These are phyloP conservation scores for Ceratobasidium sp. DNA, from an alignment of 1,284 basidiomycete genomes.

Conservation along the genomic window DNA sequence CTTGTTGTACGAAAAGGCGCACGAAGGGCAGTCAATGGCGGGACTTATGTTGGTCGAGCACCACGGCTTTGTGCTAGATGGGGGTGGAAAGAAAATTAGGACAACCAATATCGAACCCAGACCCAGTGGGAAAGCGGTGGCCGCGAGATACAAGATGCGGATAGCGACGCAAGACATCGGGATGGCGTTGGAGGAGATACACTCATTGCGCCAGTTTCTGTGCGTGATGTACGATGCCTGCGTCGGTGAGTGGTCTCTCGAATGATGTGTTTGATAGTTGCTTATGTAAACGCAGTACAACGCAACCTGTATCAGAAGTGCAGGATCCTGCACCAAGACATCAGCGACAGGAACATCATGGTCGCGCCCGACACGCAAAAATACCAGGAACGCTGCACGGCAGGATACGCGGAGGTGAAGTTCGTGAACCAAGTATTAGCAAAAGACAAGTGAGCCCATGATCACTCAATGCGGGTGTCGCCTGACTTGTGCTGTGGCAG, in stretches of 20 bases:
- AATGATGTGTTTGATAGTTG: too few species aligned
- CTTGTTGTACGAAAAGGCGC: neutral
- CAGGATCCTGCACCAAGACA: conserved; percentile 15
- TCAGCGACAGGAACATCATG: conserved; percentile 23
- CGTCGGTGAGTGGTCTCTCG: neutral
- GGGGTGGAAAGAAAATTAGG: neutral
- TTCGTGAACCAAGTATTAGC: conserved; percentile 16
- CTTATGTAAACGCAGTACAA: neutral
- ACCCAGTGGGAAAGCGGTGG: neutral
- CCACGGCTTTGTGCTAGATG: neutral
- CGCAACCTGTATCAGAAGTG: conserved; percentile 12
- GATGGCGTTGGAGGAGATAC: neutral
- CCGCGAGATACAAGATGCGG: conserved; percentile 11
- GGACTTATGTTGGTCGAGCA: neutral
- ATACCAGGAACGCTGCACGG: neutral
- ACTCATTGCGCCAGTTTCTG: neutral
- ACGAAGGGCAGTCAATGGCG: neutral
- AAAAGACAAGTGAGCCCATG: neutral
- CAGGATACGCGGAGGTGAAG: conserved; percentile 1
- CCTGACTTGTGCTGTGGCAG: neutral
- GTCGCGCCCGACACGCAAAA: neutral
- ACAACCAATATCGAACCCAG: neutral
- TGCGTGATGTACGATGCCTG: conserved; percentile 28
- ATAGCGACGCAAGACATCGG: conserved; percentile 15
- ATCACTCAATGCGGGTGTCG: neutral